Percentiles rank a stretch among this genome's conserved stretches.
Conservation (phyloP, 2,329 filamentous ascomycete species). For the Diaporthe capsici region DNA sequence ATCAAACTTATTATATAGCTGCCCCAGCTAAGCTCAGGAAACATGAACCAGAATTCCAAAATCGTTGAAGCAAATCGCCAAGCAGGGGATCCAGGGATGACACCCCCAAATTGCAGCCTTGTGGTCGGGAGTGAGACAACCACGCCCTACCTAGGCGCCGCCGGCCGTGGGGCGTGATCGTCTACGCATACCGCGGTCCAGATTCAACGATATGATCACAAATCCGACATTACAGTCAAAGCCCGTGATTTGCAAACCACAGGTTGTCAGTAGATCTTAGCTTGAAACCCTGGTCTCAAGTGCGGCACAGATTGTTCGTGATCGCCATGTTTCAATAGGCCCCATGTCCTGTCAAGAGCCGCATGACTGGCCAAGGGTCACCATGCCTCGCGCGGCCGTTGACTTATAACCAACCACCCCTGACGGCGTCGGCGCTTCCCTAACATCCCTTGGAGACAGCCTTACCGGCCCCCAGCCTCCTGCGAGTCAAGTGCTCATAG, state of each 20-base stretch:
- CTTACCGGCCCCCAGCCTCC: background rate
- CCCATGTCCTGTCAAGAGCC: conserved; percentile 26
- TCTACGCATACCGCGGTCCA: background rate
- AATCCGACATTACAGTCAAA: background rate
- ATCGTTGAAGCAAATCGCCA: background rate
- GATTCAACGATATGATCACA: background rate
- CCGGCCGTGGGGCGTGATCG: background rate
- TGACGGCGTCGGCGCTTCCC: background rate
- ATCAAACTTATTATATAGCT: background rate
- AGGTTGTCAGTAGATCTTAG: conserved; percentile 16
- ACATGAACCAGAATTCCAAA: background rate
- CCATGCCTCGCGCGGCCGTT: background rate
- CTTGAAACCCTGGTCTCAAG: conserved; percentile 30
- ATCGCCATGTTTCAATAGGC: conserved; percentile 21
- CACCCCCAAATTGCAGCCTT: background rate
- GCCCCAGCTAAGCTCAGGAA: background rate
- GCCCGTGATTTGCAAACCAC: background rate
- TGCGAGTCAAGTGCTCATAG: conserved; percentile 9
- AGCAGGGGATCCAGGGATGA: background rate
- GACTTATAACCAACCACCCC: conserved; percentile 1
- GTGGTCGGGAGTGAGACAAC: background rate
- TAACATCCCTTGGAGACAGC: background rate
- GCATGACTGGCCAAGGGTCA: conserved; percentile 18
- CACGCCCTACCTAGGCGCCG: background rate
- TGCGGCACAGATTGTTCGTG: conserved; percentile 12